Base-by-base conservation (phyloP, 192 early-diverging fungal species). In the Coemansia nantahalensis region DNA sequence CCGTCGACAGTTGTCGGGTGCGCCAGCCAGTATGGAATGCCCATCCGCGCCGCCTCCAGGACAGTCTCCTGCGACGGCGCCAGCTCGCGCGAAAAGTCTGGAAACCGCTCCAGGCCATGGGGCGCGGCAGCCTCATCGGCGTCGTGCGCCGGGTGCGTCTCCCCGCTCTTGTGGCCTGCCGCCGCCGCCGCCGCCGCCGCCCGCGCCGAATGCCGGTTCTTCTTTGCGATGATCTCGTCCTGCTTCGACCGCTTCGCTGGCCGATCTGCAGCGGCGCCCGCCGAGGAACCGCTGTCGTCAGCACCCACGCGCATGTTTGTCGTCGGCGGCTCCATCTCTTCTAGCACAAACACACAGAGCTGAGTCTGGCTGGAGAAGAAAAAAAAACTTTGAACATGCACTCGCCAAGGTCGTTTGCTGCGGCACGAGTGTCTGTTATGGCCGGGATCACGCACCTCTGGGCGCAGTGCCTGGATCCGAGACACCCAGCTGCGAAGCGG, bases 1-100 rank as follows among this genome's bases (percentile, higher is more conserved):
- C 86, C 82, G 16, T 86, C 79, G 15, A 96, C 77, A 15, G 79
- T 68, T 1, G 79, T 84, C 6, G 95, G 95, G 32, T 92, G 80
- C 0, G 84, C 81, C 17, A 98, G 71, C 95, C 95, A 98, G 34
- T 79, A 64, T 2, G 95, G 94, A 32, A 98, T 83, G 55, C 93
- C 93, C 79, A 86, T 82, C 24, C 63, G 64, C 39, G 53, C 41
- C 6, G 74, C 67, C 53, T 58, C 39, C 10, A 45, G 33, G 2
- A 47, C 41, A 18, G 55, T 53, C 18, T 65, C 63, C 14, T 50
- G 46, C 4, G 73, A 64, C 6, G 46, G 19, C 22, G 22, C 54
- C 8, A 46, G 31, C 37, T 74, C 54, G 16, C 66, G 41, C 24
- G 59, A 70, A 66, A 70, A 77, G 62, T 77, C 74, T 12, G 74